These are phyloP conservation scores for Salix suchowensis DNA, from an alignment of 345 rosid genomes.

Conservation along the genomic window DNA sequence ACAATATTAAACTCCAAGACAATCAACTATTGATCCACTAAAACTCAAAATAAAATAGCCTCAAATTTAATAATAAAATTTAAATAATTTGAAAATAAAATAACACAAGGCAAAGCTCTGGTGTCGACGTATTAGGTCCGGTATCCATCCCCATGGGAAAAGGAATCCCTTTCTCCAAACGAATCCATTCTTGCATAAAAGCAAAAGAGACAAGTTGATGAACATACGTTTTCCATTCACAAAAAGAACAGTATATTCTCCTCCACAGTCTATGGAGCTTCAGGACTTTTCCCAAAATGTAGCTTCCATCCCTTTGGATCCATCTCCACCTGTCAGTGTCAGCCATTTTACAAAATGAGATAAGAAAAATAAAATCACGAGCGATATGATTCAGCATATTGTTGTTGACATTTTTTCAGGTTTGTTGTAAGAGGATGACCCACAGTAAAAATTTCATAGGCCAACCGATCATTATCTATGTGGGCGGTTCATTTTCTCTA, in stretches of 20 bases:
- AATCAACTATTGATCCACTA: too few species aligned
- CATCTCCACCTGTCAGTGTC: background rate
- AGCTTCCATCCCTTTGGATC: background rate
- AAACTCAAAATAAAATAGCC: too few species aligned
- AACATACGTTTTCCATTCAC: background rate
- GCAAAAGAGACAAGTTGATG: background rate
- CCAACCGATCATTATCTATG: background rate
- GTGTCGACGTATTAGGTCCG: too few species aligned
- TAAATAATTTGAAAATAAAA: too few species aligned
- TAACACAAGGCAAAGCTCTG: too few species aligned
- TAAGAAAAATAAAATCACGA: background rate
- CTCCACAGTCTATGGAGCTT: background rate
- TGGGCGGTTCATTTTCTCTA: background rate
- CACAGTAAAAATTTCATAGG: background rate
- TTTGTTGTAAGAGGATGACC: background rate
- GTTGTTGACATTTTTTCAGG: background rate
- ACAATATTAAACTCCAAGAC: too few species aligned
- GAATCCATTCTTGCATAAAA: background rate
- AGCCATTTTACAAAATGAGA: background rate
- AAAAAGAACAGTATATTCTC: background rate
- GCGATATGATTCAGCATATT: background rate
- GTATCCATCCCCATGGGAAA: background rate
- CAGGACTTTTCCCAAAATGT: background rate
- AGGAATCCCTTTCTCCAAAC: background rate
- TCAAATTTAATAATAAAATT: too few species aligned